Base-by-base conservation (phyloP, 345 rosid species). In the Pistacia atlantica region DNA sequence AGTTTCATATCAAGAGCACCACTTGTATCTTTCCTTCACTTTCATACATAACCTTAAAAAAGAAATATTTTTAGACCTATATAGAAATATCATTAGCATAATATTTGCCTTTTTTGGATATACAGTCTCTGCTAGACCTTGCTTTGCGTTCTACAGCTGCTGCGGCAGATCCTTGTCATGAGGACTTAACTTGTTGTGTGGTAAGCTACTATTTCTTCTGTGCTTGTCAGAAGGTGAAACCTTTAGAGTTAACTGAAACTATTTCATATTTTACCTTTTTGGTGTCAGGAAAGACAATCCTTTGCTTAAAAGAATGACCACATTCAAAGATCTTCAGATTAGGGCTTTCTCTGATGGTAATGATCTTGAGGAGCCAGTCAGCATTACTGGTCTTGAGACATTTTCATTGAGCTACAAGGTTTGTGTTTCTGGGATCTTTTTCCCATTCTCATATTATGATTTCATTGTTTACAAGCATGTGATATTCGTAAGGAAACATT, bases 371-470 rank as follows among this genome's bases (percentile, higher is more conserved):
- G 95, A 90, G 83, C 90, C 88, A 60, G 79, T 89, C 79, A 89
- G 85, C 89, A 86, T 93, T 73, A 96, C 95, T 52, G 99, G 98
- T 77, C 94, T 96, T 78, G 98, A 93, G 80, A 96, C 98, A 60
- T 96, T 96, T 85, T 90, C 92, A 78, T 90, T 96, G 86, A 92
- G 97, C 88, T 93, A 93, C 86, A 96, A 92, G 99, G 99, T 92
- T 65, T 78, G 72, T 61, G 78, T 68, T 77, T 67, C 14, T 70
- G 58, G 28, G 28, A 51, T 17, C 37, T 45, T 8, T 67, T 2
- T 25, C 9, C 28, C 45, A 35, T 28, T 55, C 28, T 73, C 2
- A 54, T 54, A 28, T 28, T 57, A 52, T 37, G n/a, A 11, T 56
- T 58, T 58, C 18, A 42, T 48, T 68, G 31, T 14, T 25, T 49